Conservation (phyloP, 2,329 filamentous ascomycete genomes). For the Lecanicillium sp. region DNA sequence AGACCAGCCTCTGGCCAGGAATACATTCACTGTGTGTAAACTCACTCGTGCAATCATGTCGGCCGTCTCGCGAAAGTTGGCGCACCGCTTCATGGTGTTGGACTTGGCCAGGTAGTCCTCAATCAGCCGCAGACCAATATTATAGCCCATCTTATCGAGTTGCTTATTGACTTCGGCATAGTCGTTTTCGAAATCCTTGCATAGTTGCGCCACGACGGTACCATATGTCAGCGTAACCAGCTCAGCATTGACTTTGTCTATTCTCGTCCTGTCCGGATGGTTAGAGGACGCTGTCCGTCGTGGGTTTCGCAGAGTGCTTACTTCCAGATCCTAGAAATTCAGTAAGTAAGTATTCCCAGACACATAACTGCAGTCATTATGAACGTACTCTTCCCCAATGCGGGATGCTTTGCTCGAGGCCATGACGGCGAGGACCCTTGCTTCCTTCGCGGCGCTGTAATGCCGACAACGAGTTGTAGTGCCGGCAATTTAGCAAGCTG, state of each 20-base stretch:
- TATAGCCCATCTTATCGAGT: constrained; percentile 98
- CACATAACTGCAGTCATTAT: constrained; percentile 7
- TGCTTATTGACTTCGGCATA: constrained; percentile 96
- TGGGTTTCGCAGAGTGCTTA: constrained; percentile 33
- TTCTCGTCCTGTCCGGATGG: constrained; percentile 61
- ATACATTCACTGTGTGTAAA: background rate
- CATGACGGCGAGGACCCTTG: constrained; percentile 29
- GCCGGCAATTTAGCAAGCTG: no score
- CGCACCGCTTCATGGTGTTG: constrained; percentile 77
- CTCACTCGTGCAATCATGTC: constrained; percentile 89
- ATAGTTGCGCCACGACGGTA: constrained; percentile 92
- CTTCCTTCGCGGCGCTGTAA: background rate
- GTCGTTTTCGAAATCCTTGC: constrained; percentile 91
- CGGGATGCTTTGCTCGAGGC: constrained; percentile 53
- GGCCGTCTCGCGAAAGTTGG: constrained; percentile 90
- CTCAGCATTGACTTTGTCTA: constrained; percentile 97
- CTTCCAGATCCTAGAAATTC: constrained; percentile 76
- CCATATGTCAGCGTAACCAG: constrained; percentile 96
- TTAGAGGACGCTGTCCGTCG: constrained; percentile 7
- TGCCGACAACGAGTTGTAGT: background rate
- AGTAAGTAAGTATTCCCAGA: constrained; percentile 18
- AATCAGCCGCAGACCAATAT: constrained; percentile 90
- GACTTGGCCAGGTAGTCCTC: constrained; percentile 97
- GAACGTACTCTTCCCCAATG: constrained; percentile 52
- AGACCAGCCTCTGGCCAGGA: no score